Evolutionary conservation across 345 rosid genomes (phyloP).

Genomic region (Trapa incisa): DNA sequence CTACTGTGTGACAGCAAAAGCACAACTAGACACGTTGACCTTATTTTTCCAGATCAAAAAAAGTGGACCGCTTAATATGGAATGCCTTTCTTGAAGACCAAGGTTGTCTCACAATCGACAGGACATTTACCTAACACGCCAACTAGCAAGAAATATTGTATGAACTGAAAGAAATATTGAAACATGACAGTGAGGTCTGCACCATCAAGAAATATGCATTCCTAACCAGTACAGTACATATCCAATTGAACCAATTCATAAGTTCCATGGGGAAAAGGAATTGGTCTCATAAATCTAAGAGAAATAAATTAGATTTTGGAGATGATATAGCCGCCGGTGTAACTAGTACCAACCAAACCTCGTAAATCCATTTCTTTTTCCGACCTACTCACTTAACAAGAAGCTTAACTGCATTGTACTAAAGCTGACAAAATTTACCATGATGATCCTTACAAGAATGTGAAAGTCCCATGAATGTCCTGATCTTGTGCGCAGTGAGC

Average conservation of each 20-base stretch:
- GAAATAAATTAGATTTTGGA: neutral
- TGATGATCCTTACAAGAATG: constrained; percentile 9
- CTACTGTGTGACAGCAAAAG: no score
- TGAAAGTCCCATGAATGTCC: constrained; percentile 3
- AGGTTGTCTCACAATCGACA: no score
- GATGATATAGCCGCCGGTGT: neutral
- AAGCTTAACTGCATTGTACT: neutral
- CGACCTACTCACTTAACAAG: neutral
- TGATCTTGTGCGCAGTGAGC: constrained; percentile 1
- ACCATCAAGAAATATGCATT: neutral
- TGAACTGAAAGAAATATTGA: no score
- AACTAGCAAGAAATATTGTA: no score
- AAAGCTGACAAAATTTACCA: constrained; percentile 2
- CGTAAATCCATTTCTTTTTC: neutral
- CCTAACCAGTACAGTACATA: neutral
- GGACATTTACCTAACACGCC: no score
- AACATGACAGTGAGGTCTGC: neutral
- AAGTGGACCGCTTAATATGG: no score
- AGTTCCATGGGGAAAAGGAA: neutral
- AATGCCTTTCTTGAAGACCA: no score
- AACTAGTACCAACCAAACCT: neutral
- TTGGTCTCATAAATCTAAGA: neutral
- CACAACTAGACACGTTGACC: no score
- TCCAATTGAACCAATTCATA: neutral
- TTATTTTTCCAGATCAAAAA: no score